Percentiles rank a stretch among this genome's conserved stretches.
phyloP scores from a whole-genome alignment of 23 red algal species.

The Gracilaria vermiculophylla region DNA sequence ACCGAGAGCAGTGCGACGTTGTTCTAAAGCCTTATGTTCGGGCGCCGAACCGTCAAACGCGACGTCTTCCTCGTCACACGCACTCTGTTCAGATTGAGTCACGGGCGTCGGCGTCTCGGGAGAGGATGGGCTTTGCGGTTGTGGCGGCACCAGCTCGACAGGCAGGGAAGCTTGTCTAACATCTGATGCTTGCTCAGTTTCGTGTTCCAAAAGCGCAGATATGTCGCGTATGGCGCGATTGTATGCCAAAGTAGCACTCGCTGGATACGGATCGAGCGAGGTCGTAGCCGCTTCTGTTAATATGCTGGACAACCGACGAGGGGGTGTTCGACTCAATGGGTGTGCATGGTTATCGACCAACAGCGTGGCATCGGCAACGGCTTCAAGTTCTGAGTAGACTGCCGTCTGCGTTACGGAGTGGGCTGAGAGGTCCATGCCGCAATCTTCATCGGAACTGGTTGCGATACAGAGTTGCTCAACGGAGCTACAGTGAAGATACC shows the following conservation, averaged over 20 bases:
- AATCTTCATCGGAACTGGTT: neutral
- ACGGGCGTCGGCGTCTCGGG: slow-evolving; percentile 8
- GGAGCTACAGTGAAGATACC: neutral
- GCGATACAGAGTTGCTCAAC: neutral
- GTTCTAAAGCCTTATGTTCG: slow-evolving; percentile 2
- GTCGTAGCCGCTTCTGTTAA: slow-evolving; percentile 42
- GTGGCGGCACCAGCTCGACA: neutral
- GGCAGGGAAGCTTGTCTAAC: neutral
- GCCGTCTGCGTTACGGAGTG: slow-evolving; percentile 9
- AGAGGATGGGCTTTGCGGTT: slow-evolving; percentile 2
- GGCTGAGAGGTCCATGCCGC: neutral
- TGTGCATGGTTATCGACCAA: slow-evolving; percentile 64
- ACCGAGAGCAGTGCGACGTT: slow-evolving; percentile 17
- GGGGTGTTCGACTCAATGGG: slow-evolving; percentile 14
- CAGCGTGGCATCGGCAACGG: slow-evolving; percentile 42
- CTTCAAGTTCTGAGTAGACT: slow-evolving; percentile 31
- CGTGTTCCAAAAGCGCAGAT: neutral
- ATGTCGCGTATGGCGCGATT: slow-evolving; percentile 37
- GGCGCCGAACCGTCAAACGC: neutral
- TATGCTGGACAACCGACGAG: slow-evolving; percentile 13
- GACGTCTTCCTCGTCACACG: neutral
- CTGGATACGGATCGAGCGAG: slow-evolving; percentile 8
- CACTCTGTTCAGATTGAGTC: neutral
- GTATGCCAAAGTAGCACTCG: neutral
- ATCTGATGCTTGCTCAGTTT: neutral